Evolutionary conservation across 2,329 filamentous ascomycete genomes (phyloP), one percentile per base, ranked within the genome.

Genomic region (Elsinoe australis): DNA sequence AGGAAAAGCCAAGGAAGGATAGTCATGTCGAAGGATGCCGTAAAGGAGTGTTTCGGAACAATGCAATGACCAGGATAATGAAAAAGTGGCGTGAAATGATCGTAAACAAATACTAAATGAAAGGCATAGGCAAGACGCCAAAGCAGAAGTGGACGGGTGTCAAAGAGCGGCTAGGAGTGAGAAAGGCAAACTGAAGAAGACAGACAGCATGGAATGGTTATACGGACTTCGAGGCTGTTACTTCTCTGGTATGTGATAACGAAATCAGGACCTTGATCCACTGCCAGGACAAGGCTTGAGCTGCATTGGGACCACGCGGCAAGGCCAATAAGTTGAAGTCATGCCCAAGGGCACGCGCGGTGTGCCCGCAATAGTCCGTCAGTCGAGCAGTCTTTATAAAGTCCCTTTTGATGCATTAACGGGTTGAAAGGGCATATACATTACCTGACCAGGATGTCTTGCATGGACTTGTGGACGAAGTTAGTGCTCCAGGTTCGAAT

Each of bases 91-190:
- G 28, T 21, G 36, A 21, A 14, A 41, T 10, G 12, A 41, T 26
- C n/a, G 36, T 41, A 41, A 41, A 41, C 36, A 41, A 41, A 44
- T 44, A 32, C 21, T 44, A n/a, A 44, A 44, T 26, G 36, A 41
- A 26, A 15, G 36, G 21, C 39, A 12, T 29, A 18, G 28, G 39
- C 39, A 26, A 10, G 10, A 44, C 17, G 38, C 5, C 24, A 8
- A 31, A 18, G 39, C 6, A 7, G 28, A 31, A 44, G 21, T 4
- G 39, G 32, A 44, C n/a, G 39, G 18, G 24, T 44, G 39, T 31
- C 24, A 21, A 19, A 26, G 19, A 44, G 39, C 14, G 39, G 39
- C 39, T 32, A 17, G 28, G 24, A 26, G 26, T 9, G 19, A 41
- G 18, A 14, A 41, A 22, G 36, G 21, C 26, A 22, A 28, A 15